A percentile compares a stretch with the other conserved stretches of the same genome.
Evolutionary conservation across 2,329 filamentous ascomycete species (phyloP).

Genomic region (Monosporascus cannonballus): DNA sequence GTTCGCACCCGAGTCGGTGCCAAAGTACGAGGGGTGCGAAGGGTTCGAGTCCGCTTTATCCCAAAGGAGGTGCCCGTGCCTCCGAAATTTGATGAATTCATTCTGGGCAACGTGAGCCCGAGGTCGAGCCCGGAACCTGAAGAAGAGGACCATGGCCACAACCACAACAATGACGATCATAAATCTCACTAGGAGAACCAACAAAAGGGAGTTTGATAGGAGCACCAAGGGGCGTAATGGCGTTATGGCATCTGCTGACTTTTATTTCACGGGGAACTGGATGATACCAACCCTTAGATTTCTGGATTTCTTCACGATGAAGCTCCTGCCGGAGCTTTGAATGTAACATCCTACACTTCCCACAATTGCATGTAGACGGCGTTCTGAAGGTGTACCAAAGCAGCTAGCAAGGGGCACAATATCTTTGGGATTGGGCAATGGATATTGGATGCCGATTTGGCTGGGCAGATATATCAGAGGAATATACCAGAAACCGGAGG

Average conservation of each 20-base stretch:
- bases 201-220: not conserved
- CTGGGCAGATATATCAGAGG: no score
- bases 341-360: not conserved
- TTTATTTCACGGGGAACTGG: not conserved
- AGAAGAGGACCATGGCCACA: constrained; percentile 40
- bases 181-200: constrained; percentile 18
- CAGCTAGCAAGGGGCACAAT: not conserved
- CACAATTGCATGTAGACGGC: not conserved
- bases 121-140: constrained; percentile 56
- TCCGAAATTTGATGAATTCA: constrained; percentile 72
- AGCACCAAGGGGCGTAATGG: constrained; percentile 7
- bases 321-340: not conserved
- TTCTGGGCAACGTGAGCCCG: constrained; percentile 55
- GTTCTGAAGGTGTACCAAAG: not conserved
- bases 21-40: constrained; percentile 77
- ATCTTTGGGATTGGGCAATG: not conserved
- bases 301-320: not conserved
- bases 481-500: no score
- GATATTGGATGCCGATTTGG: not conserved
- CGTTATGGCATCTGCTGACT: not conserved
- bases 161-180: constrained; percentile 29
- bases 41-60: constrained; percentile 79
- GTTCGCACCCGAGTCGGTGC: constrained; percentile 67
- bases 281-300: not conserved
- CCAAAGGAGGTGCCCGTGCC: constrained; percentile 53